A percentile compares a stretch with the other conserved stretches of the same genome.
phyloP scores from a whole-genome alignment of 495 filamentous ascomycete species.

The Hypoxylon rickii region DNA sequence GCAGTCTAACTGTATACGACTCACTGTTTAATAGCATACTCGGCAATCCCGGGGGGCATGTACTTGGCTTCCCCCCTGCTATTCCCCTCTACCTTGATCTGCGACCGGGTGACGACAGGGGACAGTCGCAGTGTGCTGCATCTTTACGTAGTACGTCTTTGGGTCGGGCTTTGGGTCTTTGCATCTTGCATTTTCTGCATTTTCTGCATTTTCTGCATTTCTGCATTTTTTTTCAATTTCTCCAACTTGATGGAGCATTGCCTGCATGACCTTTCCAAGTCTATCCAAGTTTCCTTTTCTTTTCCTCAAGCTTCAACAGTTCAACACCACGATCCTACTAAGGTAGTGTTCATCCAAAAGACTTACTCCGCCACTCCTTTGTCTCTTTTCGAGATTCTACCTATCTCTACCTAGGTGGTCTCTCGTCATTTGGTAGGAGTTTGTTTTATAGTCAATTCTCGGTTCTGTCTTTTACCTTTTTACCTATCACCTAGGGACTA shows the following conservation, averaged over 20 bases:
- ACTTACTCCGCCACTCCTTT: constrained; percentile 61
- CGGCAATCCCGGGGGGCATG: constrained; percentile 31
- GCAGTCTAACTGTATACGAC: not conserved
- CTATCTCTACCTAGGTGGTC: not conserved
- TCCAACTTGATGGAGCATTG: constrained; percentile 8
- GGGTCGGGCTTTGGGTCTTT: too few species aligned
- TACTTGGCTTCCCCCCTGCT: too few species aligned
- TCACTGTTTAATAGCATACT: constrained; percentile 29
- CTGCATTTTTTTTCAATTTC: constrained; percentile 27
- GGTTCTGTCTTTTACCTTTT: too few species aligned
- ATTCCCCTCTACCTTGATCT: constrained; percentile 23
- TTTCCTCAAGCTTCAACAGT: constrained; percentile 26
- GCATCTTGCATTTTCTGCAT: too few species aligned
- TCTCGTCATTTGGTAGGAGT: constrained; percentile 34
- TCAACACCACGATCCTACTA: constrained; percentile 2
- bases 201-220: too few species aligned
- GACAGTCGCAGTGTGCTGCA: constrained; percentile 26
- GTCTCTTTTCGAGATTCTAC: constrained; percentile 28
- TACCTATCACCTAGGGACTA: not conserved
- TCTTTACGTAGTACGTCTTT: too few species aligned
- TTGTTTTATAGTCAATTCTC: constrained; percentile 26
- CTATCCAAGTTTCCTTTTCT: constrained; percentile 24
- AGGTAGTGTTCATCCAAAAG: constrained; percentile 33
- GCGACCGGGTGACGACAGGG: constrained; percentile 33
- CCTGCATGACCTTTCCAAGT: constrained; percentile 21